Base-by-base conservation (phyloP, 2,329 filamentous ascomycete species). In the Drechslerella coelobrocha region DNA sequence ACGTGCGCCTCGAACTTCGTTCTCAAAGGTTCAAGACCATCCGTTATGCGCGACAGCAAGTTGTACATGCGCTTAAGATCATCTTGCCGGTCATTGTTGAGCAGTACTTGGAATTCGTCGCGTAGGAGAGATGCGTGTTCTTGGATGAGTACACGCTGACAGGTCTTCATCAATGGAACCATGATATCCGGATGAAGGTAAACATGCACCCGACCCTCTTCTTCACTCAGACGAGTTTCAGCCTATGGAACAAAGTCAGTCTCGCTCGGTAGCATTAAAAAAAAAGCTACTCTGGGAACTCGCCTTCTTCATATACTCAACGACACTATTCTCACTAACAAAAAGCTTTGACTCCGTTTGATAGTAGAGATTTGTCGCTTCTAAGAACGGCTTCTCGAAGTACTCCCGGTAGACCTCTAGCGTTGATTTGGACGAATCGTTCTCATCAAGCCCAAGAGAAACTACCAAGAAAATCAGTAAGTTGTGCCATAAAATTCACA, bases 251-350 rank as follows among this genome's bases (percentile, higher is more conserved):
- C 37, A 5, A 31, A 8, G 41, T 45, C 41, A 45, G 41, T 23
- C n/a, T 51, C 23, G 47, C 9, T 4, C 6, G 23, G 10, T 27
- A 9, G n/a, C 21, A 29, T 10, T n/a, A 47, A 31, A 19, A 26
- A 9, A 9, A 24, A 19, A 21, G 2, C 50, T 2, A 54, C 10
- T 14, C 37, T n/a, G 9, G 41, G 19, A 7, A 54, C 3, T 17
- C 34, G 73, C 74, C 84, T 99, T 99, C 83, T 97, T 97, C 94
- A 99, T 97, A 81, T 97, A 99, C 78, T 99, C 94, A 31, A 99
- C 92, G 2, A 99, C 92, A 73, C 90, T 96, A 78, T 99, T 99
- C 79, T 97, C 93, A 9, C 92, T 90, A 31, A 99, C 87, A 78
- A 99, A 99, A 73, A 92, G 89, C 76, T 91, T 91, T 19, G 94